Evolutionary conservation across 2,329 filamentous ascomycete species (phyloP).

Genomic region (Dothistroma pini): DNA sequence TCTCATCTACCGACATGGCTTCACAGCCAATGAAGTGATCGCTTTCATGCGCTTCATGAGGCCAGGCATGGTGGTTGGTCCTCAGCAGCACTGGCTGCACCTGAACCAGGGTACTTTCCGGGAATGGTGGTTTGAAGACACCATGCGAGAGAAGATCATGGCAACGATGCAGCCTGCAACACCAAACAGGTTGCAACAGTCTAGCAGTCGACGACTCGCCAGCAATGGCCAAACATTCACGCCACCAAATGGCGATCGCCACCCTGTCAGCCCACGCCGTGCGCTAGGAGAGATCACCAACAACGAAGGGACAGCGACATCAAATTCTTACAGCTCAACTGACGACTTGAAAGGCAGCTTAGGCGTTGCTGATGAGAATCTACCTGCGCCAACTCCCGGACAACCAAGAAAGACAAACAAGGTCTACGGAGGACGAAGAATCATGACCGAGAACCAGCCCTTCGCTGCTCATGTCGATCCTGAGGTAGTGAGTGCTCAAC

Average conservation of each 20-base stretch:
- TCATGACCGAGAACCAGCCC: conserved; percentile 43
- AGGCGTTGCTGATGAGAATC: conserved; percentile 78
- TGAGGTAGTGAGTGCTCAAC: conserved; percentile 59
- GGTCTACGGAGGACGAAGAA: conserved; percentile 65
- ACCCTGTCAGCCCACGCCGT: conserved; percentile 53
- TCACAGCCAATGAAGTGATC: conserved; percentile 80
- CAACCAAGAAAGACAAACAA: conserved; percentile 88
- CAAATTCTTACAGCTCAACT: conserved; percentile 21
- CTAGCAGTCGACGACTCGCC: conserved; percentile 48
- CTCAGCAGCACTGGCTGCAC: conserved; percentile 98
- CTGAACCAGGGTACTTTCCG: conserved; percentile 94
- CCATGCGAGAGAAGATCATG: conserved; percentile 76
- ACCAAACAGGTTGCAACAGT: conserved; percentile 50
- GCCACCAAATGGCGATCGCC: conserved; percentile 73
- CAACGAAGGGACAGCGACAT: conserved; percentile 59
- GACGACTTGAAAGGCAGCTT: conserved; percentile 44
- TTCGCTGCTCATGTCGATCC: conserved; percentile 53
- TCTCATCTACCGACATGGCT: conserved; percentile 93
- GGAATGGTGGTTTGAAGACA: conserved; percentile 90
- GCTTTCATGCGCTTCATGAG: conserved; percentile 99
- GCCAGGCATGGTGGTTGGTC: conserved; percentile 97
- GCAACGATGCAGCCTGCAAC: conserved; percentile 53
- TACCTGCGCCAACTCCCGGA: conserved; percentile 91
- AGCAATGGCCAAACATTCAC: conserved; percentile 72
- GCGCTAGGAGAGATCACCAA: conserved; percentile 91